Evolutionary conservation across 192 early-diverging fungal species (phyloP).

Genomic region (Coemansia umbellata): DNA sequence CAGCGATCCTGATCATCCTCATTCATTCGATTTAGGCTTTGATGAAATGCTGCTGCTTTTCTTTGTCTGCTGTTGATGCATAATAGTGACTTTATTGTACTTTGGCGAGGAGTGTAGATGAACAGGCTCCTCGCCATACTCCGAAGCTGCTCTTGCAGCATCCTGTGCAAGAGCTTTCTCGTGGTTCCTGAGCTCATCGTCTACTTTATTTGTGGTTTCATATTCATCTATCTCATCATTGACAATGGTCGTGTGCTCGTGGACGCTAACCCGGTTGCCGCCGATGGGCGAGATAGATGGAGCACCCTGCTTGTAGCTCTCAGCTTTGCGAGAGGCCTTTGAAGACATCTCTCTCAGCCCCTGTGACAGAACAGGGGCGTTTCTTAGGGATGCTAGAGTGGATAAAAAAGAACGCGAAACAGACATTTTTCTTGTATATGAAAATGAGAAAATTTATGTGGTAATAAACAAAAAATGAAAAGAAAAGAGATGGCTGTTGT

Average conservation of each 20-base stretch:
- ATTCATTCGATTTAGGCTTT: too few species aligned
- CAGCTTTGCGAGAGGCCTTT: too few species aligned
- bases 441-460: too few species aligned
- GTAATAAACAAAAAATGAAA: neutral
- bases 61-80: too few species aligned
- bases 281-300: neutral
- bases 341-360: too few species aligned
- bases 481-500: neutral
- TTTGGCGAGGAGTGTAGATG: slow-evolving; percentile 5
- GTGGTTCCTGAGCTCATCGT: slow-evolving; percentile 7
- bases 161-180: slow-evolving; percentile 14
- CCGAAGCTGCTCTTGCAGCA: slow-evolving; percentile 11
- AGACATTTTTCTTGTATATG: neutral
- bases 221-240: neutral
- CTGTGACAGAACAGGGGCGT: neutral
- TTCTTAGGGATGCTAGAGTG: neutral
- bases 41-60: too few species aligned
- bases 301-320: neutral
- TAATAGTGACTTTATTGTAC: slow-evolving; percentile 8
- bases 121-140: slow-evolving; percentile 18
- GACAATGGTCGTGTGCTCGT: slow-evolving; percentile 5
- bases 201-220: neutral
- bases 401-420: neutral
- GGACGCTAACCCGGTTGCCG: slow-evolving; percentile 4
- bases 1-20: too few species aligned